Evolutionary conservation across 257 asterid species (phyloP).

Genomic region (Schizonepeta tenuifolia): DNA sequence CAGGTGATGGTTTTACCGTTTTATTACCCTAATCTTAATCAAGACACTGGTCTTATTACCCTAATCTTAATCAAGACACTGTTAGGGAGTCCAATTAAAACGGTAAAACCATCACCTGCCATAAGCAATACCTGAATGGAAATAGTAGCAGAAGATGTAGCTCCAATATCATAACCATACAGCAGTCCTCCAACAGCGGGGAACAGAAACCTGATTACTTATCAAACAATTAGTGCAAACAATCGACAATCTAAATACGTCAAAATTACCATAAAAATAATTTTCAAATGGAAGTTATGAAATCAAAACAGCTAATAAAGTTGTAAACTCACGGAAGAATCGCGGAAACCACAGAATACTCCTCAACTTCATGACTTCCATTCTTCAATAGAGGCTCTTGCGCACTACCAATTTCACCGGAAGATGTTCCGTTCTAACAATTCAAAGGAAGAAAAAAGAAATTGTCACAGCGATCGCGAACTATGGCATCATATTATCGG

Average conservation of each 20-base stretch:
- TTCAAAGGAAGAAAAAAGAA: constrained; percentile 1
- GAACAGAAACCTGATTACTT: constrained; percentile 73
- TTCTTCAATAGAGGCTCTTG: constrained; percentile 61
- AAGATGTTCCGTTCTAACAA: constrained; percentile 44
- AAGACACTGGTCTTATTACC: too few relatives aligned
- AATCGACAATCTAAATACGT: neutral
- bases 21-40: too few relatives aligned
- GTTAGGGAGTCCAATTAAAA: too few relatives aligned
- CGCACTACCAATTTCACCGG: constrained; percentile 45
- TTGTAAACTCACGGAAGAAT: constrained; percentile 70
- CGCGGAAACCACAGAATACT: constrained; percentile 67
- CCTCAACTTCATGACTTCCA: constrained; percentile 42
- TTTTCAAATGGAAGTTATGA: neutral
- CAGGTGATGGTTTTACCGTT: too few relatives aligned
- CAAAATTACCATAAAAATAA: neutral
- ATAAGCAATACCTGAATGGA: constrained; percentile 68
- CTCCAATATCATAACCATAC: constrained; percentile 98
- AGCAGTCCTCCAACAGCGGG: constrained; percentile 96
- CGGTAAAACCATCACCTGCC: neutral
- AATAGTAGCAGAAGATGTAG: constrained; percentile 90
- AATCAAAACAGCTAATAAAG: neutral
- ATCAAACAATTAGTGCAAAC: neutral
- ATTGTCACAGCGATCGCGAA: constrained; percentile 6
- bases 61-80: too few relatives aligned
- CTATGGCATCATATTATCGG: constrained; percentile 4